Conservation (phyloP, 1,139 yeast species). For the Cylindricascospora bacillispora region DNA sequence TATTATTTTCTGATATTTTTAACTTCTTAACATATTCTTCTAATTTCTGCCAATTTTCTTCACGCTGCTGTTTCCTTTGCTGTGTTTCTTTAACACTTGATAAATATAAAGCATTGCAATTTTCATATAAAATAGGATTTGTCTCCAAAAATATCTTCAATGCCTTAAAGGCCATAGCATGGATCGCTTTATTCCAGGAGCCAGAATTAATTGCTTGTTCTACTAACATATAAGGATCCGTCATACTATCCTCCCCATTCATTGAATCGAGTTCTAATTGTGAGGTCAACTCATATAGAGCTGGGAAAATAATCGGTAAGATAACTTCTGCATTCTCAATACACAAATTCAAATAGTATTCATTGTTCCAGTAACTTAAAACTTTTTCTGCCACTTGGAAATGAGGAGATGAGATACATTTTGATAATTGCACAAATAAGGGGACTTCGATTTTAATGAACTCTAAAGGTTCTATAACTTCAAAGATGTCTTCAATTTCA, state of each 20-base stretch:
- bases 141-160: slow-evolving; percentile 88
- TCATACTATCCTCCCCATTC: slow-evolving; percentile 28
- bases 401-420: slow-evolving; percentile 90
- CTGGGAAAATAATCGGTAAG: slow-evolving; percentile 81
- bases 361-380: slow-evolving; percentile 88
- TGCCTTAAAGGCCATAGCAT: slow-evolving; percentile 81
- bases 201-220: slow-evolving; percentile 29
- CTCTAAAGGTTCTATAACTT: slow-evolving; percentile 89
- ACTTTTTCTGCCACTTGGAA: slow-evolving; percentile 97
- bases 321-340: slow-evolving; percentile 88
- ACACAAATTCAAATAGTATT: slow-evolving; percentile 77
- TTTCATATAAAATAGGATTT: slow-evolving; percentile 82
- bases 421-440: slow-evolving; percentile 82
- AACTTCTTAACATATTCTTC: slow-evolving; percentile 45
- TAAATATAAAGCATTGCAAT: slow-evolving; percentile 77
- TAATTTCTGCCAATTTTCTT: slow-evolving; percentile 63
- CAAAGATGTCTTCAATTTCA: slow-evolving; percentile 93
- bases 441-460: slow-evolving; percentile 89
- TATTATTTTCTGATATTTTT: too few relatives aligned
- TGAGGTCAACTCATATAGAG: slow-evolving; percentile 71
- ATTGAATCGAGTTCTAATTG: slow-evolving; percentile 30
- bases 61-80: slow-evolving; percentile 34
- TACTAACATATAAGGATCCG: slow-evolving; percentile 26
- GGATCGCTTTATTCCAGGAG: slow-evolving; percentile 85
- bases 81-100: slow-evolving; percentile 25